These are phyloP conservation scores for Aspergillus kassunensis DNA, from an alignment of 495 filamentous ascomycete genomes.

Conservation along the genomic window DNA sequence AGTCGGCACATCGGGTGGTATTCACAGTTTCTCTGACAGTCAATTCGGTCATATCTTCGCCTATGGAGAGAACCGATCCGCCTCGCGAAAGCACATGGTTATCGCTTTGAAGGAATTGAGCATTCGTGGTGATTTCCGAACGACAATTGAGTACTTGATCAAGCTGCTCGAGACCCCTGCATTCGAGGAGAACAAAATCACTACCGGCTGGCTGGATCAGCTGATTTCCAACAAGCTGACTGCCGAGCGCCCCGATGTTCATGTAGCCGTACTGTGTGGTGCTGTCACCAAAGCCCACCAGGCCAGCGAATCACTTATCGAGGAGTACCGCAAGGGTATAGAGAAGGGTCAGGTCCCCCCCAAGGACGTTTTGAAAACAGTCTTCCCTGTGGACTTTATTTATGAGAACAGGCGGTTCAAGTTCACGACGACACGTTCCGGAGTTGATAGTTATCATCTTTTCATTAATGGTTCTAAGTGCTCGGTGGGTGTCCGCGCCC, in stretches of 20 bases:
- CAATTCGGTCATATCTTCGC: conserved; percentile 99
- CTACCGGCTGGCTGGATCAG: conserved; percentile 98
- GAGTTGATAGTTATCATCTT: conserved; percentile 90
- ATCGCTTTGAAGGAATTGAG: conserved; percentile 97
- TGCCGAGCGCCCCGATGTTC: conserved; percentile 89
- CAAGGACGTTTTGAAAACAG: conserved; percentile 95
- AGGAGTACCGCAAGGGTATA: conserved; percentile 81
- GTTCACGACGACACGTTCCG: conserved; percentile 94
- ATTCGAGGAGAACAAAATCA: conserved; percentile 99
- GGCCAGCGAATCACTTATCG: conserved; percentile 80
- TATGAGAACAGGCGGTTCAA: conserved; percentile 96
- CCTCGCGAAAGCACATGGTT: conserved; percentile 99
- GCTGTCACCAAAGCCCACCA: conserved; percentile 94
- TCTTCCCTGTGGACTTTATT: conserved; percentile 98
- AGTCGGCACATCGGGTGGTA: conserved; percentile 90
- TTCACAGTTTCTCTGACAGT: conserved; percentile 98
- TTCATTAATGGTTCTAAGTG: conserved; percentile 99
- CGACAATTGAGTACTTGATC: conserved; percentile 97
- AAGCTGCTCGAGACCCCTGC: conserved; percentile 97
- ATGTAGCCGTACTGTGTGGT: conserved; percentile 86
- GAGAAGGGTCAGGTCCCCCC: conserved; percentile 96
- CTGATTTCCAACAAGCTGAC: conserved; percentile 97
- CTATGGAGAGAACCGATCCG: conserved; percentile 93
- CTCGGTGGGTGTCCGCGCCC: conserved; percentile 84
- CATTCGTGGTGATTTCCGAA: conserved; percentile 98